Evolutionary conservation across 805 yeast genomes (phyloP), one percentile per base, ranked within the genome.

Genomic region (Zygoascus bituminiphila): DNA sequence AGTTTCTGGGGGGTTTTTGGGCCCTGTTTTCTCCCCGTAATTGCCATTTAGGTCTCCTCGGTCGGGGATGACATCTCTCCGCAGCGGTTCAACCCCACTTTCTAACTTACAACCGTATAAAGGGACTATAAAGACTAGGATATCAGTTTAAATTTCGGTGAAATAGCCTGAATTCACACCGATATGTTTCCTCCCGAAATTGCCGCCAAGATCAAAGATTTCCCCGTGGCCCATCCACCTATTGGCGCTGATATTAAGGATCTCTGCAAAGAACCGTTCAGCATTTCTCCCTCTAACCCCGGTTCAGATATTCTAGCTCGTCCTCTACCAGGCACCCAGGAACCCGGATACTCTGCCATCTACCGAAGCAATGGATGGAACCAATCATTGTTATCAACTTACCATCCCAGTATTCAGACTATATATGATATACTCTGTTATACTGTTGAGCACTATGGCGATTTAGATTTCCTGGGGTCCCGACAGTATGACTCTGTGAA

Each of bases 311-410:
- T 24, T 2, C 24, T 41, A 57, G 70, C 71, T 5, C 61, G 60
- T 1, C 61, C 72, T 7, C 42, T 76, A 1, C 73, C 77, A 1
- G 68, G 69, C 21, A 53, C 73, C 10, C 59, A 60, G 29, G 58
- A 65, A 47, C 66, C 65, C 1, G 82, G 81, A 5, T 75, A 62
- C 60, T 76, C 84, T 23, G 71, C 76, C 1, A 60, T 76, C 7
- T 82, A 71, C 58, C 65, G 87, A 48, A 78, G 71, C 55, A 55
- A 63, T 12, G 54, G 67, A 5, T 61, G 65, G 15, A 12, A n/a
- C 10, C 67, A 63, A 22, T 55, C 57, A 12, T 54, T 64, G 20
- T 35, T 63, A 10, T 53, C 62, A 39, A 39, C 57, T 10, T 46
- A 68, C 42, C 62, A 67, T 23, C 70, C 73, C 2, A 61, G 59